These are phyloP conservation scores for Ramaria sp. DNA, from an alignment of 768 basidiomycete species.

Conservation along the genomic window DNA sequence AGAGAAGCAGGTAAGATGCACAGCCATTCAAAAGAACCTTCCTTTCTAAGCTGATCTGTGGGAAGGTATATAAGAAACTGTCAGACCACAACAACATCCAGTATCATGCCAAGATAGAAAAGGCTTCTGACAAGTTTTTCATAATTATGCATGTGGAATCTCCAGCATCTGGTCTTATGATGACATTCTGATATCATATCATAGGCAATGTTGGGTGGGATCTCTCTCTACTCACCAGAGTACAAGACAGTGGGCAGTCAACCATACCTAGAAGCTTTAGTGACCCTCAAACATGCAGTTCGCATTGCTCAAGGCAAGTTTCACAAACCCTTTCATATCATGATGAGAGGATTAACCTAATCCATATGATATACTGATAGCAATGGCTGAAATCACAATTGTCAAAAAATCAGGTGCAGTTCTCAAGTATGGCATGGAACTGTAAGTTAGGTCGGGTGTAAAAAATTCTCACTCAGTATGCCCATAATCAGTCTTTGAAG, in stretches of 20 bases:
- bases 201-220: conserved; percentile 62
- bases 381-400: conserved; percentile 68
- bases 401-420: conserved; percentile 54
- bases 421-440: conserved; percentile 62
- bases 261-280: conserved; percentile 55
- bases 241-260: conserved; percentile 65
- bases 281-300: conserved; percentile 63
- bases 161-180: background rate
- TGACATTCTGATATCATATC: background rate
- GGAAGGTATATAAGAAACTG: conserved; percentile 53
- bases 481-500: conserved; percentile 48
- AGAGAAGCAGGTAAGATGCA: conserved; percentile 52
- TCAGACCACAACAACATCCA: conserved; percentile 69
- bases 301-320: conserved; percentile 65
- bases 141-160: conserved; percentile 60
- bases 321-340: background rate
- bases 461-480: background rate
- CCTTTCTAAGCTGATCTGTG: background rate
- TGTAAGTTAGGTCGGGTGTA: conserved; percentile 29
- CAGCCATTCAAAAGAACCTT: background rate
- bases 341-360: background rate
- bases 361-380: conserved; percentile 28
- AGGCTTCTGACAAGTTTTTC: conserved; percentile 67
- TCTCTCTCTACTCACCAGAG: conserved; percentile 58
- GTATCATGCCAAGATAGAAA: conserved; percentile 62